Evolutionary conservation across 768 basidiomycete species (phyloP).

Genomic region (Lepiota subincarnata): DNA sequence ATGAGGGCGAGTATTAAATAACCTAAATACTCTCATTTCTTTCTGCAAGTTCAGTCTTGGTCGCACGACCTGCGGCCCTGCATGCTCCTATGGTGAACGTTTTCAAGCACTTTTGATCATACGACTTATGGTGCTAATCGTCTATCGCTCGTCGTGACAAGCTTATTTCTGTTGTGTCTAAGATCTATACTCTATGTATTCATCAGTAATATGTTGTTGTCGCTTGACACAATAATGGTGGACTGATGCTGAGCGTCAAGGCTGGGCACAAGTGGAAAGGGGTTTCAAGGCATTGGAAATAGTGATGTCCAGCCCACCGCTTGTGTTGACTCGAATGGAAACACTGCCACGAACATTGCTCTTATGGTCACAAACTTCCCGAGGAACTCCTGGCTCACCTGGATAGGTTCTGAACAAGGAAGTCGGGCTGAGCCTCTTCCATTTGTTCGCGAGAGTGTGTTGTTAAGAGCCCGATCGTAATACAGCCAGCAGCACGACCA

Average conservation of each 20-base stretch:
- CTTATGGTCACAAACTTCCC: neutral
- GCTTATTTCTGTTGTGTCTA: neutral
- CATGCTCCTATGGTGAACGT: too few relatives aligned
- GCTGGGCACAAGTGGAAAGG: too few relatives aligned
- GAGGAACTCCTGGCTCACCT: slow-evolving; percentile 37
- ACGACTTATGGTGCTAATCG: neutral
- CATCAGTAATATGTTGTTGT: too few relatives aligned
- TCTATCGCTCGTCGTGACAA: neutral
- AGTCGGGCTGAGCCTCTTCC: slow-evolving; percentile 57
- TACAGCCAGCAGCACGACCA: slow-evolving; percentile 79
- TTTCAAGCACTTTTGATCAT: neutral
- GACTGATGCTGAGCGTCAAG: too few relatives aligned
- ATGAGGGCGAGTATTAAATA: slow-evolving; percentile 50
- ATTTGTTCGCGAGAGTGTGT: slow-evolving; percentile 71
- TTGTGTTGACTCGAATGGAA: slow-evolving; percentile 10
- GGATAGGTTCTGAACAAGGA: slow-evolving; percentile 69
- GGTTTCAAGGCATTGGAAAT: neutral
- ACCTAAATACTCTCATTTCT: neutral
- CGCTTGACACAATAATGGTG: neutral
- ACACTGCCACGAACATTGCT: slow-evolving; percentile 5
- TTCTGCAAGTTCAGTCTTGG: neutral
- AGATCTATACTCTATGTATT: neutral
- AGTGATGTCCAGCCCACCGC: slow-evolving; percentile 13
- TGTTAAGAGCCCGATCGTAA: slow-evolving; percentile 79
- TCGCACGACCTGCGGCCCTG: neutral